Evolutionary conservation across 2,329 filamentous ascomycete genomes (phyloP), one percentile per base, ranked within the genome.

Genomic region (Immersiporthe knoxdaviesiana): DNA sequence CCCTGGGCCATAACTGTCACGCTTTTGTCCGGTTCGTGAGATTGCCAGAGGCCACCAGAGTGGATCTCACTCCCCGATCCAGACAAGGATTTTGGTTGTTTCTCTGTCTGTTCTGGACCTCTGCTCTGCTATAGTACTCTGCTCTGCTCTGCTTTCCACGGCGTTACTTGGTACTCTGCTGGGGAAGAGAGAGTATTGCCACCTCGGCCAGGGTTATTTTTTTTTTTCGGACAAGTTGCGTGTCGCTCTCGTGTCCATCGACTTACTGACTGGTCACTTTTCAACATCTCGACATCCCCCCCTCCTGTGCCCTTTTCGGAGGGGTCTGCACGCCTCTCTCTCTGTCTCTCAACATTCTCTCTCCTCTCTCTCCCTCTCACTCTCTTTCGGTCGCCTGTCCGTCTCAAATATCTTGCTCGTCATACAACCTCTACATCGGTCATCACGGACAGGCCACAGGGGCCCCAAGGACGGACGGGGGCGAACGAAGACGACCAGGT

Each of bases 1-100:
- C 60, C 52, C 64, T 67, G 67, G 59, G 65, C 65, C 68, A 37
- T 54, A 66, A 59, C 67, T 59, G 68, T 67, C 60, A 63, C 64
- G 62, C 60, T 60, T 63, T 62, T 4, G 59, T 67, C 59, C 64
- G 60, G 56, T 64, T 44, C 61, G 52, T 62, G 68, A 63, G 61
- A 66, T 67, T 70, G 64, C 66, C 65, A 65, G 18, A 63, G 39
- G 61, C 59, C 65, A 62, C 65, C 61, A 60, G 39, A n/a, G 68
- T 70, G 68, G 65, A 70, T 63, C 68, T 61, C 37, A n/a, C 47
- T 41, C n/a, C n/a, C 59, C 59, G 59, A 39, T 62, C 35, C 58
- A n/a, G 39, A n/a, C 59, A 24, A 62, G 59, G 35, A 62, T 62
- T 62, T n/a, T 62, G 59, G 59, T 21, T 41, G 35, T 44, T 41